Evolutionary conservation across 371 early-diverging fungal genomes (phyloP).

Genomic region (Haplosporangium sp.): DNA sequence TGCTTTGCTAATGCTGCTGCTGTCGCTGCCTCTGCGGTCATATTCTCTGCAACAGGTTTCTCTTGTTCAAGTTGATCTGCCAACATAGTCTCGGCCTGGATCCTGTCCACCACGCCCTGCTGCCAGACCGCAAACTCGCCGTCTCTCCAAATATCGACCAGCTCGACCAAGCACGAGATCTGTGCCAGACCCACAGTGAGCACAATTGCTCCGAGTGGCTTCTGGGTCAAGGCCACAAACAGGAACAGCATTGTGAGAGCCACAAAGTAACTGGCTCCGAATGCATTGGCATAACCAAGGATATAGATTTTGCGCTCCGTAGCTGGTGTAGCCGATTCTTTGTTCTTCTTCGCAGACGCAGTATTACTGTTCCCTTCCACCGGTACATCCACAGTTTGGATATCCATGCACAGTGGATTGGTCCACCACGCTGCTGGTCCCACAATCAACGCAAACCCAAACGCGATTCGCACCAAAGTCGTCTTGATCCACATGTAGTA

Average conservation of each 20-base stretch:
- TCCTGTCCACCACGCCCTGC: slow-evolving; percentile 17
- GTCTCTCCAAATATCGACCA: slow-evolving; percentile 63
- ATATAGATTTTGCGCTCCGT: slow-evolving; percentile 51
- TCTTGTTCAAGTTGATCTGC: slow-evolving; percentile 4
- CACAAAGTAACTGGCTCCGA: slow-evolving; percentile 69
- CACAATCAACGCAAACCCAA: slow-evolving; percentile 59
- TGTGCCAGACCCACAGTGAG: slow-evolving; percentile 63
- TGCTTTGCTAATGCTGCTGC: slow-evolving; percentile 20
- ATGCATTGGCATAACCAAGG: slow-evolving; percentile 68
- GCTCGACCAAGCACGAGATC: slow-evolving; percentile 62
- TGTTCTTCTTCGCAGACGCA: slow-evolving; percentile 1
- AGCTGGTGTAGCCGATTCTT: slow-evolving; percentile 7
- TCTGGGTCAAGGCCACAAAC: slow-evolving; percentile 68
- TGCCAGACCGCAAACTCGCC: slow-evolving; percentile 44
- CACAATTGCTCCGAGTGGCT: slow-evolving; percentile 81
- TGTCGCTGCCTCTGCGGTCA: slow-evolving; percentile 14
- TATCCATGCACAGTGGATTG: slow-evolving; percentile 62
- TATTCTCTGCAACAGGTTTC: background rate
- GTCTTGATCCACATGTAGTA: slow-evolving; percentile 54
- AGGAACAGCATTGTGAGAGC: slow-evolving; percentile 65
- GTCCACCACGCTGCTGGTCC: slow-evolving; percentile 60
- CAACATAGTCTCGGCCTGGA: slow-evolving; percentile 23
- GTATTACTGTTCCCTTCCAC: slow-evolving; percentile 4
- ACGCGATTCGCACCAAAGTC: slow-evolving; percentile 59
- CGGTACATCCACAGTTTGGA: slow-evolving; percentile 47